Conservation (phyloP, 164 flowering plant species). For the Umbellularia californica region DNA sequence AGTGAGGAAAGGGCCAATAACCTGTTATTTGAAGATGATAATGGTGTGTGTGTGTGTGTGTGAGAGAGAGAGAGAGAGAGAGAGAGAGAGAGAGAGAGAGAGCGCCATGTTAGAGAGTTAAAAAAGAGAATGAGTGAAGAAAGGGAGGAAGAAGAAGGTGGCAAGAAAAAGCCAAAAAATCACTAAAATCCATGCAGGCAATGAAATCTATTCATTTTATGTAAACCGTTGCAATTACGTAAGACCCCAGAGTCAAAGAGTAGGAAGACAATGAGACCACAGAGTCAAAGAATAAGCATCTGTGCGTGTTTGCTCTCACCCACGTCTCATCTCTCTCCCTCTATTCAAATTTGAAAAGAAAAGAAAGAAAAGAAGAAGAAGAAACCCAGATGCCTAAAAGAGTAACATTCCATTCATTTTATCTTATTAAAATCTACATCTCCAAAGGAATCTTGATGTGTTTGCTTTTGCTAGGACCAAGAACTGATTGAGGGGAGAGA, state of each 20-base stretch:
- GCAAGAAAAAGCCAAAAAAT: constrained; percentile 1
- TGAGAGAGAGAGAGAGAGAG: not conserved
- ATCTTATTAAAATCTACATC: constrained; percentile 1
- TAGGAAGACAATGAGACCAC: not conserved
- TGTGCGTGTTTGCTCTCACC: not conserved
- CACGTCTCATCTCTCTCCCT: not conserved
- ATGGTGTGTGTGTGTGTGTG: not conserved
- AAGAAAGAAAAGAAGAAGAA: not conserved
- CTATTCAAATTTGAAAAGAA: not conserved
- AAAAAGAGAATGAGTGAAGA: not conserved
- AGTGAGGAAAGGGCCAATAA: not conserved
- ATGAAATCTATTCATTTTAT: constrained; percentile 4
- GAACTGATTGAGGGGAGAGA: not conserved
- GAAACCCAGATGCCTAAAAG: not conserved
- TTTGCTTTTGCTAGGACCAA: constrained; percentile 12
- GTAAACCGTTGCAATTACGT: not conserved
- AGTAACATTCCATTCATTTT: not conserved
- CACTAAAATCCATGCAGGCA: constrained; percentile 6
- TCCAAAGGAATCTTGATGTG: not conserved
- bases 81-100: not conserved
- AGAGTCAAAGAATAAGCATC: constrained; percentile 5
- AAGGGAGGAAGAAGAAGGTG: not conserved
- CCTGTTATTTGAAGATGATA: not conserved
- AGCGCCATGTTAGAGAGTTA: not conserved
- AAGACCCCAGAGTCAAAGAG: constrained; percentile 4